These are phyloP conservation scores for Euphorbia peplus DNA, from an alignment of 345 rosid species.

Conservation along the genomic window DNA sequence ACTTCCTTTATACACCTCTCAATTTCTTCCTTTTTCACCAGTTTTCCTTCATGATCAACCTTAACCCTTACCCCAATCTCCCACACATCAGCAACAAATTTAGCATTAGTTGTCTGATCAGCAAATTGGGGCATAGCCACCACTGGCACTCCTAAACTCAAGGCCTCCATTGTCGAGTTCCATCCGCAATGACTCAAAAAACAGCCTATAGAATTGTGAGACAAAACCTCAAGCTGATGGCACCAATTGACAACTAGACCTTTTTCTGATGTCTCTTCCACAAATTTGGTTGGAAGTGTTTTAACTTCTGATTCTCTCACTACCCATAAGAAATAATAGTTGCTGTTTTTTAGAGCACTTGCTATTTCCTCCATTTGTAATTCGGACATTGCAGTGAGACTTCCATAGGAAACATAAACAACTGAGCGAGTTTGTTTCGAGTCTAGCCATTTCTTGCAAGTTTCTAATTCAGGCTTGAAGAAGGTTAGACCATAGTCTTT, in stretches of 20 bases:
- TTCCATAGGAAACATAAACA: constrained; percentile 54
- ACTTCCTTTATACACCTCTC: constrained; percentile 45
- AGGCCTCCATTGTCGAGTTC: constrained; percentile 65
- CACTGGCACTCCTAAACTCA: constrained; percentile 59
- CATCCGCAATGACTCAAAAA: constrained; percentile 65
- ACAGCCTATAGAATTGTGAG: constrained; percentile 51
- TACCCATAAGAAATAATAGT: constrained; percentile 52
- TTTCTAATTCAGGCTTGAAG: constrained; percentile 36
- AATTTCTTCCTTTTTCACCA: constrained; percentile 41
- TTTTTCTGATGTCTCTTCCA: constrained; percentile 31
- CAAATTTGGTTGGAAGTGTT: constrained; percentile 39
- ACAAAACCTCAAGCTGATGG: constrained; percentile 50
- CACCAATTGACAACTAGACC: constrained; percentile 54
- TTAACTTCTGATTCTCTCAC: constrained; percentile 46
- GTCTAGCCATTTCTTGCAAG: constrained; percentile 43
- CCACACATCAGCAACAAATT: constrained; percentile 56
- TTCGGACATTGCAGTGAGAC: constrained; percentile 39
- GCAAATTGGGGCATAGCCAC: constrained; percentile 57
- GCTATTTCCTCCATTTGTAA: constrained; percentile 60
- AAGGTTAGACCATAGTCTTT: constrained; percentile 47
- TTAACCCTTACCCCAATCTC: constrained; percentile 43
- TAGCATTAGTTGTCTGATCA: constrained; percentile 58
- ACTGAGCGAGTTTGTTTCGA: constrained; percentile 40
- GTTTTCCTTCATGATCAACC: constrained; percentile 28
- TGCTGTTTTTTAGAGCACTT: constrained; percentile 36